A percentile compares a stretch with the other conserved stretches of the same genome.
Conservation (phyloP, 306 rosid species). For the Macrotyloma uniflorum region DNA sequence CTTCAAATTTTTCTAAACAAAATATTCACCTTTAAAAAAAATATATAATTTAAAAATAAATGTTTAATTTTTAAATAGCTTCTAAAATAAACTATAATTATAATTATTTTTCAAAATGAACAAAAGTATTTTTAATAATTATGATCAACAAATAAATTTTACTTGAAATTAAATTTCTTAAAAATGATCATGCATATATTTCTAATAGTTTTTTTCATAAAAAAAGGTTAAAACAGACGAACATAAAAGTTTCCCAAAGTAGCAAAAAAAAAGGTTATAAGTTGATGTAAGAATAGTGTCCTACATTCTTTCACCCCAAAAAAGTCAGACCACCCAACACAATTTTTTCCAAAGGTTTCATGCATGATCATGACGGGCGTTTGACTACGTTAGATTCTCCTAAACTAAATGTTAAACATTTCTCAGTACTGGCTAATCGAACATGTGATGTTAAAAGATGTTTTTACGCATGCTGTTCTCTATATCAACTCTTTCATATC, state of each 20-base stretch:
- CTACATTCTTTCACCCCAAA: not conserved
- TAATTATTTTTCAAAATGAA: no score
- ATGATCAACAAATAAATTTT: no score
- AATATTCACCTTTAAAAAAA: no score
- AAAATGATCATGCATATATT: no score
- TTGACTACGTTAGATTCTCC: not conserved
- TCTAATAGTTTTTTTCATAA: not conserved
- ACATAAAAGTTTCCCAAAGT: not conserved
- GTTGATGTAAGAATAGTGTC: not conserved
- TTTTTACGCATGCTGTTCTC: not conserved
- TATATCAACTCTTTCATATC: not conserved
- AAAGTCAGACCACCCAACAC: not conserved
- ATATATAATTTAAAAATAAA: no score
- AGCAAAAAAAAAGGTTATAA: not conserved
- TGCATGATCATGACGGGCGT: not conserved
- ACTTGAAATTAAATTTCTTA: no score
- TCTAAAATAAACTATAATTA: no score
- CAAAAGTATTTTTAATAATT: no score
- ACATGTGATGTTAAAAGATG: constrained; percentile 2
- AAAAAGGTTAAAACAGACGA: not conserved
- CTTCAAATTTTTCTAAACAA: no score
- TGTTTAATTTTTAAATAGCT: no score
- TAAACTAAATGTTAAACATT: constrained; percentile 16
- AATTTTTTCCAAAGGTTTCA: not conserved
- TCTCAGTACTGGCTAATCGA: not conserved